A percentile compares a stretch with the other conserved stretches of the same genome.
These are phyloP conservation scores for Venustampulla echinocandica DNA, from an alignment of 495 filamentous ascomycete species.

Conservation along the genomic window DNA sequence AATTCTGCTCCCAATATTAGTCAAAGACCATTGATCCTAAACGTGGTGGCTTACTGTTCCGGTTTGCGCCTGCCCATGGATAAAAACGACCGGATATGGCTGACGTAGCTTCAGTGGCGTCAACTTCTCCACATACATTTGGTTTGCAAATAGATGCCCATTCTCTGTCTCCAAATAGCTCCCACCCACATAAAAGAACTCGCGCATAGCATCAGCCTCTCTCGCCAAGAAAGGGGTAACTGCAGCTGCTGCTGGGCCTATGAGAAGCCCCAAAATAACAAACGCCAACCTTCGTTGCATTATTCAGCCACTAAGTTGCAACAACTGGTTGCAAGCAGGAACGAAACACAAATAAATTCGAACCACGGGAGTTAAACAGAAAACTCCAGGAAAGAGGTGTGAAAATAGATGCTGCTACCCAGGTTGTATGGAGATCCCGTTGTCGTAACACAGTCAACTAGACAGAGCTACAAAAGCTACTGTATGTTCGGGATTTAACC, in stretches of 20 bases:
- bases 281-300: neutral
- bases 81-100: slow-evolving; percentile 40
- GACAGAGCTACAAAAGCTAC: no score
- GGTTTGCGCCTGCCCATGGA: slow-evolving; percentile 44
- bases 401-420: neutral
- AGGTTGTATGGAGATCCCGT: no score
- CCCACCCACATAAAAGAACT: slow-evolving; percentile 44
- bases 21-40: neutral
- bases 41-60: slow-evolving; percentile 34
- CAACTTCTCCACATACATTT: slow-evolving; percentile 52
- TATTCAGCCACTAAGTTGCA: neutral
- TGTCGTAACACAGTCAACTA: no score
- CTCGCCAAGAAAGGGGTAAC: neutral
- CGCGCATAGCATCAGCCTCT: slow-evolving; percentile 10
- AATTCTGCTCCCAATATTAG: slow-evolving; percentile 28
- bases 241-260: neutral
- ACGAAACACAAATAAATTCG: neutral
- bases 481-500: no score
- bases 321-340: neutral
- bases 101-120: slow-evolving; percentile 24
- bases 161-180: slow-evolving; percentile 28
- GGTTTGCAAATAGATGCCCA: slow-evolving; percentile 36
- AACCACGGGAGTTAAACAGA: neutral
- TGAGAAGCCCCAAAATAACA: neutral
- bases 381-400: neutral